Evolutionary conservation across 345 rosid species (phyloP), one percentile per base, ranked within the genome.

Genomic region (Rhodamnia rubescens): DNA sequence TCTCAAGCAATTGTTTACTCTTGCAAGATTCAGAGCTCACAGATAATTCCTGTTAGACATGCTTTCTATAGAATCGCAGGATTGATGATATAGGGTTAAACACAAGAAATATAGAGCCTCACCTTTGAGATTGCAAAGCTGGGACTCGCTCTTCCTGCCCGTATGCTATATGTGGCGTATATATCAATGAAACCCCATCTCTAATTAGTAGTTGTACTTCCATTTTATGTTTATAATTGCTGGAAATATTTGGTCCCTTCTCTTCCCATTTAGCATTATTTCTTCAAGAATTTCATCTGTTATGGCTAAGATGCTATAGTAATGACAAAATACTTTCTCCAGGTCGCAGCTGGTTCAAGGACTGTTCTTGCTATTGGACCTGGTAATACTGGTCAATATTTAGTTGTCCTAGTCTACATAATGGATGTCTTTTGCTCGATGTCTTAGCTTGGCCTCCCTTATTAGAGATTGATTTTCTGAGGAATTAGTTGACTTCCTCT

Each of bases 361-460:
- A 96, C 99, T 26, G 99, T 96, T 87, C 95, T 96, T 40, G 95
- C 98, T 56, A 85, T 96, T 85, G 99, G 99, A 57, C 99, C 98
- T 26, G 98, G 98, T 95, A 90, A 69, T 69, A 32, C 13, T 0
- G 18, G 47, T 69, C 24, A 69, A 40, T 69, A 36, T 69, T 32
- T 18, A 18, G 7, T 4, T 69, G 47, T 69, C 78, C 22, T 69
- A 36, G 24, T 36, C 14, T 0, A 69, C 78, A 69, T 36, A 69
- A 0, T 32, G 16, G 75, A 32, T 32, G 75, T 64, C 44, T 64
- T 64, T 64, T 64, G 44, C 22, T 50, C 4, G 14, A 50, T 50
- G 52, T 50, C 52, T 50, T 50, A 50, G 52, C 52, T 64, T 18
- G 44, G 47, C 78, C 26, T 69, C 47, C 78, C 26, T 69, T 1